Evolutionary conservation across 345 rosid species (phyloP).

Genomic region (Pugionium cornutum): DNA sequence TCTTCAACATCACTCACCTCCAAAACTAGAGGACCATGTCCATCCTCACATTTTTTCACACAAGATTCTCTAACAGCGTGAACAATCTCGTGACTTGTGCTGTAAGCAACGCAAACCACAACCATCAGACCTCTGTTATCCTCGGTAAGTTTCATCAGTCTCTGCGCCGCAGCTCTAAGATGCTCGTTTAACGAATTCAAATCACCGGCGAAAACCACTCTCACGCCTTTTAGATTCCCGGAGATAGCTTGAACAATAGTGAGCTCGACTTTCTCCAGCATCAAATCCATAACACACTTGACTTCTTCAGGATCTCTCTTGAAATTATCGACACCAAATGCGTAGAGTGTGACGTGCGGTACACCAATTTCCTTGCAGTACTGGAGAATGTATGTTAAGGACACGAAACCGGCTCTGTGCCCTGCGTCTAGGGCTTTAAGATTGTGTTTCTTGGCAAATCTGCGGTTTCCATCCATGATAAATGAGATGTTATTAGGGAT

Average conservation of each 20-base stretch:
- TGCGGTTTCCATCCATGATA: constrained; percentile 43
- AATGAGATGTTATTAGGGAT: constrained; percentile 40
- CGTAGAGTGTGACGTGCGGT: constrained; percentile 59
- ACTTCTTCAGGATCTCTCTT: constrained; percentile 69
- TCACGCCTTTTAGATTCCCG: constrained; percentile 53
- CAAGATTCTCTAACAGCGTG: constrained; percentile 68
- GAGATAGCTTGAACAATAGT: constrained; percentile 8
- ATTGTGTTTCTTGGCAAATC: constrained; percentile 37
- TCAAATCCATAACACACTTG: constrained; percentile 57
- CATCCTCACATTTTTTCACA: constrained; percentile 35
- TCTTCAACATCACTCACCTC: constrained; percentile 50
- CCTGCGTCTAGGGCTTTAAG: constrained; percentile 38
- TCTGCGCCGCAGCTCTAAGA: constrained; percentile 52
- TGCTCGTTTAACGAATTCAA: constrained; percentile 38
- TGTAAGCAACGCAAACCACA: constrained; percentile 57
- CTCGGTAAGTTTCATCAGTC: constrained; percentile 62
- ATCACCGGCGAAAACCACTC: constrained; percentile 50
- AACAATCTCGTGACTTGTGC: constrained; percentile 74
- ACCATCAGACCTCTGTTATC: constrained; percentile 37
- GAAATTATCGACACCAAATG: constrained; percentile 81
- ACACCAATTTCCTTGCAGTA: constrained; percentile 67
- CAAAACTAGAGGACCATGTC: constrained; percentile 30
- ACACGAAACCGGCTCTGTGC: constrained; percentile 57
- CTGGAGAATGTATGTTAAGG: constrained; percentile 55
- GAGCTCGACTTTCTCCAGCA: constrained; percentile 35